Conservation (phyloP, 2,329 filamentous ascomycete genomes). For the Colletotrichum godetiae region DNA sequence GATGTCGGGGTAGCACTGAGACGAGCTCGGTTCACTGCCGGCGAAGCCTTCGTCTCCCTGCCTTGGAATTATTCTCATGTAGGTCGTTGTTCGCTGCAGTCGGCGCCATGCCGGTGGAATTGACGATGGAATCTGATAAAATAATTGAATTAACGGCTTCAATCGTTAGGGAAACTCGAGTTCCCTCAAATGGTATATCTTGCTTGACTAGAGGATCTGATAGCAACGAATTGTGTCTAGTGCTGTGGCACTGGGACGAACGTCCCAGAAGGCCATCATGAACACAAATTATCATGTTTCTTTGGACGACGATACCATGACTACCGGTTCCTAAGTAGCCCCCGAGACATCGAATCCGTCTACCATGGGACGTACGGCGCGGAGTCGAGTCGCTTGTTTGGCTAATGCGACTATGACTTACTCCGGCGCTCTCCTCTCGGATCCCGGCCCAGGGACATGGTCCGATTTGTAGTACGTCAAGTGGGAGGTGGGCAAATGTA, state of each 20-base stretch:
- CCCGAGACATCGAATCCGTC: not conserved
- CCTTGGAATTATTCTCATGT: not conserved
- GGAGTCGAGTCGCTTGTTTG: too few relatives aligned
- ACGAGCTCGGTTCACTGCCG: not conserved
- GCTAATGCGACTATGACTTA: not conserved
- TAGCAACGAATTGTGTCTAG: not conserved
- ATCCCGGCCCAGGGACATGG: not conserved
- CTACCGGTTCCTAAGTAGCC: not conserved
- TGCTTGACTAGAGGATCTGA: not conserved
- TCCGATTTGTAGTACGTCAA: not conserved
- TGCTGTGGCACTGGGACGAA: too few relatives aligned
- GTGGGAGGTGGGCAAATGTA: not conserved
- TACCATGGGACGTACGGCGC: not conserved
- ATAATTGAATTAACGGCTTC: not conserved
- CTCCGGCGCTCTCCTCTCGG: not conserved
- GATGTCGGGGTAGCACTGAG: not conserved
- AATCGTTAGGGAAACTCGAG: not conserved
- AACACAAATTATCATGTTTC: not conserved
- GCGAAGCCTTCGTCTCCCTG: not conserved
- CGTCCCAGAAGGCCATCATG: not conserved
- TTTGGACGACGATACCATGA: not conserved
- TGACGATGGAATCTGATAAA: not conserved
- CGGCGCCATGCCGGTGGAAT: not conserved
- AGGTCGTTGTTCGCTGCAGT: too few relatives aligned
- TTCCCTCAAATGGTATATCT: not conserved